Conservation (phyloP, 1,284 basidiomycete species). For the Ceratobasidium sp. region DNA sequence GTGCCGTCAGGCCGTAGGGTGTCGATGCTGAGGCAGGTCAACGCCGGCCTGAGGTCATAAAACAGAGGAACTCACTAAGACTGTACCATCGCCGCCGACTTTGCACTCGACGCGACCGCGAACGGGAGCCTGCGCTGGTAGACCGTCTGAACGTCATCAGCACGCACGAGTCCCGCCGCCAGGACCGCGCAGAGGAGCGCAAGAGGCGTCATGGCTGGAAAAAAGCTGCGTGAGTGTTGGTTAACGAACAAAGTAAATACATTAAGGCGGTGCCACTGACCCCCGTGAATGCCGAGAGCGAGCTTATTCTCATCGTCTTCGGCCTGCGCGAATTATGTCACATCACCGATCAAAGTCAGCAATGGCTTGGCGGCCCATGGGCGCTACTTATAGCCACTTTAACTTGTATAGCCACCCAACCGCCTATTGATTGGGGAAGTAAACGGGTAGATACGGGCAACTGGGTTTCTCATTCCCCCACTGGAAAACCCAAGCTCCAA, state of each 20-base stretch:
- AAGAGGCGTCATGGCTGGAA: not conserved
- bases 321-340: constrained; percentile 6
- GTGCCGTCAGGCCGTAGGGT: not conserved
- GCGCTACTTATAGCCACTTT: not conserved
- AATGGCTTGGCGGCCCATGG: not conserved
- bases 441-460: not conserved
- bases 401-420: not conserved
- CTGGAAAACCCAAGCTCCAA: no score
- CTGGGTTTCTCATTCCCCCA: not conserved
- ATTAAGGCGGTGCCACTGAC: not conserved
- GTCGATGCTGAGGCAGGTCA: constrained; percentile 8
- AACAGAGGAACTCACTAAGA: not conserved
- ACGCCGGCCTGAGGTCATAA: not conserved
- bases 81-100: not conserved
- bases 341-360: constrained; percentile 7
- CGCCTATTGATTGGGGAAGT: not conserved
- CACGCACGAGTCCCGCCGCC: not conserved
- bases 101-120: constrained; percentile 4
- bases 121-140: constrained; percentile 28
- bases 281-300: not conserved
- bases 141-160: constrained; percentile 27
- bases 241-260: not conserved
- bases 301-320: not conserved
- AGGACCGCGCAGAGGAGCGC: not conserved
- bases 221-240: not conserved